phyloP scores from a whole-genome alignment of 768 basidiomycete genomes.

The Tubosaeta sp. region DNA sequence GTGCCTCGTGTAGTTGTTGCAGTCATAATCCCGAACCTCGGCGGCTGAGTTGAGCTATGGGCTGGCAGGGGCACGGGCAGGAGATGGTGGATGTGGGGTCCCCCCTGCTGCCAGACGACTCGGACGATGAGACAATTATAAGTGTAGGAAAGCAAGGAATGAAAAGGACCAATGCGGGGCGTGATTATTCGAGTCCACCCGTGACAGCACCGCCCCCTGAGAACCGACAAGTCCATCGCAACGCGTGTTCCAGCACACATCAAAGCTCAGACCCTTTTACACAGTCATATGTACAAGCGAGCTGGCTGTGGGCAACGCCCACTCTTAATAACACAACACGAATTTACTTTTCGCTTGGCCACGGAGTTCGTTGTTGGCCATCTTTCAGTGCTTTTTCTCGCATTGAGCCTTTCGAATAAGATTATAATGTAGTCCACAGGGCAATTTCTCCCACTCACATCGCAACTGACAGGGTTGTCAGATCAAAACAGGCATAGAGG shows the following conservation, averaged over 20 bases:
- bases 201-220: slow-evolving; percentile 3
- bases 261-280: background rate
- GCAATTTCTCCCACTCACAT: slow-evolving; percentile 1
- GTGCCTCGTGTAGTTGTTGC: slow-evolving; percentile 7
- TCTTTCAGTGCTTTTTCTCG: background rate
- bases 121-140: background rate
- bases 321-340: background rate
- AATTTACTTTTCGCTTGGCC: background rate
- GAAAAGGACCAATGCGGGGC: slow-evolving; percentile 9
- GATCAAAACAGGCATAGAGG: background rate
- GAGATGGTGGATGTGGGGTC: slow-evolving; percentile 6
- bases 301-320: background rate
- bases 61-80: background rate
- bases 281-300: background rate
- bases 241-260: background rate
- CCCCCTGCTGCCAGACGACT: slow-evolving; percentile 3
- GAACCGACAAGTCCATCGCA: background rate
- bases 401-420: slow-evolving; percentile 2
- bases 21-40: slow-evolving; percentile 17
- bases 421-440: background rate
- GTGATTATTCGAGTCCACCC: slow-evolving; percentile 3
- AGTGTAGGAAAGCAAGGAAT: background rate
- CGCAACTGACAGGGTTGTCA: slow-evolving; percentile 4
- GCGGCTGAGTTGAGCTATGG: background rate
- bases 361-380: background rate